These are phyloP conservation scores for Punctularia strigosozonata DNA, from an alignment of 768 basidiomycete species.

Conservation along the genomic window DNA sequence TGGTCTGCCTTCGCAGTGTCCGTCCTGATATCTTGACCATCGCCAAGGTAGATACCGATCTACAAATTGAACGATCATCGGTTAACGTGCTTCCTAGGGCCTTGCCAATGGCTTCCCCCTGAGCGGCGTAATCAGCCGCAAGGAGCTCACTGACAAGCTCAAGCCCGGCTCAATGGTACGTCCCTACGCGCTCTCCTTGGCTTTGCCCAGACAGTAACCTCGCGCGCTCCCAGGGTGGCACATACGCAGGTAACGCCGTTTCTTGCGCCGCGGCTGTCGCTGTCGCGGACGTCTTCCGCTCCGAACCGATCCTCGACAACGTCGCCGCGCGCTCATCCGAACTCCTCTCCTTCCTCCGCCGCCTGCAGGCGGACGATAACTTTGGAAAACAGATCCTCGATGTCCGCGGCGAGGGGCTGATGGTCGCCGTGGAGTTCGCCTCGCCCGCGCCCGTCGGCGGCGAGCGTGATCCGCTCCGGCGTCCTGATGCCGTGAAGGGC, in stretches of 20 bases:
- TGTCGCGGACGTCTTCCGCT: constrained; percentile 61
- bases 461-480: constrained; percentile 32
- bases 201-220: constrained; percentile 1
- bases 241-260: constrained; percentile 88
- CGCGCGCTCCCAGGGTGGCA: constrained; percentile 48
- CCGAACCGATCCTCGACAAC: constrained; percentile 77
- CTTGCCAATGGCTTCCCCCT: constrained; percentile 91
- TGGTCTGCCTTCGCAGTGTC: too few species aligned
- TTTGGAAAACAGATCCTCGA: constrained; percentile 60
- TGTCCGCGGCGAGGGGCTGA: constrained; percentile 80
- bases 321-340: constrained; percentile 61
- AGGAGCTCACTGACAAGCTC: constrained; percentile 70
- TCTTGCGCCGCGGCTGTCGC: constrained; percentile 87
- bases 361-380: constrained; percentile 39
- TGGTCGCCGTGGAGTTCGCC: constrained; percentile 76
- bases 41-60: constrained; percentile 52
- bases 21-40: constrained; percentile 81
- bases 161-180: constrained; percentile 70
- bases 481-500: constrained; percentile 28
- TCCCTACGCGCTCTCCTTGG: neutral
- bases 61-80: neutral
- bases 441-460: constrained; percentile 49
- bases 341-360: constrained; percentile 49
- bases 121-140: constrained; percentile 72
- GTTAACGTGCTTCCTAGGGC: constrained; percentile 31